Conservation (phyloP, 2,329 filamentous ascomycete species). For the Nothopassalora personata region DNA sequence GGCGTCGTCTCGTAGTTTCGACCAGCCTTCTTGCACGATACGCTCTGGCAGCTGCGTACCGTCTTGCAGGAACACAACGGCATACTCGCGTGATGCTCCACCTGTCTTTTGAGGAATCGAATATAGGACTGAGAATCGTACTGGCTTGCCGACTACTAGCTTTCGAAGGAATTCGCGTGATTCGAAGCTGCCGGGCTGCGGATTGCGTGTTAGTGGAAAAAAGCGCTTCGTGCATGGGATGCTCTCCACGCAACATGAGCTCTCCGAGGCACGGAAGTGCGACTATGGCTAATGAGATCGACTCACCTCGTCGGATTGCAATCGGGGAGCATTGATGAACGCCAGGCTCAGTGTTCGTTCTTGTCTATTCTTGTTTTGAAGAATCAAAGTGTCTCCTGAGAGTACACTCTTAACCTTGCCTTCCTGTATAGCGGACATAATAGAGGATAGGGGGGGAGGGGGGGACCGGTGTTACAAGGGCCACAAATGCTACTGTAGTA, state of each 20-base stretch:
- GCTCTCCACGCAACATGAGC: neutral
- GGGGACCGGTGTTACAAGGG: neutral
- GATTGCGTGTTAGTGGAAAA: neutral
- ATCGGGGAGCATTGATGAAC: slow-evolving; percentile 80
- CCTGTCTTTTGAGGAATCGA: slow-evolving; percentile 63
- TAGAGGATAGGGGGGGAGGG: slow-evolving; percentile 3
- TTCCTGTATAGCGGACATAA: slow-evolving; percentile 46
- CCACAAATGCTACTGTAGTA: neutral
- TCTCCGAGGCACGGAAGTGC: too few species aligned
- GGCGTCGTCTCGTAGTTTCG: slow-evolving; percentile 89
- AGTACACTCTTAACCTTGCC: slow-evolving; percentile 87
- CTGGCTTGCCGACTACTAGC: slow-evolving; percentile 74
- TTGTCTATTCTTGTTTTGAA: slow-evolving; percentile 72
- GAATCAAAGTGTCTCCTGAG: slow-evolving; percentile 85
- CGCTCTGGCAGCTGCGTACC: slow-evolving; percentile 75
- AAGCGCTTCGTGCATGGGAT: neutral
- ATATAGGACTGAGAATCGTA: slow-evolving; percentile 83
- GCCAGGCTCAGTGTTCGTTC: slow-evolving; percentile 87
- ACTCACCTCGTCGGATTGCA: slow-evolving; percentile 33
- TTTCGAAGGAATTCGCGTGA: slow-evolving; percentile 89
- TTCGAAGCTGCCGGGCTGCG: slow-evolving; percentile 73
- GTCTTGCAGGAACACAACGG: slow-evolving; percentile 68
- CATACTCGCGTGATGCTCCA: slow-evolving; percentile 75
- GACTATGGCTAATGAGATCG: neutral
- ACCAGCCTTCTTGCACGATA: slow-evolving; percentile 81